Base-by-base conservation (phyloP, 768 basidiomycete genomes). In the Sarcomyxa edulis region DNA sequence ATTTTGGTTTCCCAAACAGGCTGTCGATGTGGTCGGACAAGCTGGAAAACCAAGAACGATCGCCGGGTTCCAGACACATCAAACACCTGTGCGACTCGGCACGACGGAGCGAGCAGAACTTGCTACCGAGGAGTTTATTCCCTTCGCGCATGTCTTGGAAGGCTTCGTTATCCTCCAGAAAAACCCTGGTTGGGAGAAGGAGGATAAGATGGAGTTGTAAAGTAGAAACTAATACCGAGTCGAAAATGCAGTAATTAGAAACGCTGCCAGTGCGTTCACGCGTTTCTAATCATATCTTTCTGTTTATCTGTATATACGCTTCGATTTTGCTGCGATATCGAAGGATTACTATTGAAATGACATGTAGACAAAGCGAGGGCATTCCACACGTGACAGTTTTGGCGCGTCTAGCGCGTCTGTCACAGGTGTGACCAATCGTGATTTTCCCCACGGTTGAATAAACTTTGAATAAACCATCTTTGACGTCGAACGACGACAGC, bases 21-120 rank as follows among this genome's bases (percentile, higher is more conserved):
- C 96, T 4, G 84, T 98, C 48, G 95, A 99, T 53, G 91, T 96
- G 34, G 89, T 99, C 33, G 96, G 95, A 11, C 89, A 97, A 64
- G 96, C 96, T 0, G 96, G 96, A 28, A 98, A 97, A 60, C 90
- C 96, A 45, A 74, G 91, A 44, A 93, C 92, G 35, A 96, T 96
- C 48, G 92, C 90, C 18, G 92, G 92, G 26, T 98, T 99, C 88
- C 95, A 97, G 63, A 99, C 96, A 11, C 93, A 98, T 63, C 81
- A 88, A 54, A 92, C 96, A 31, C 96, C 95, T 1, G 96, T 99
- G 35, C 84, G 96, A 34, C 63, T 99, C 46, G 95, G 88, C 5
- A 94, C 92, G 43, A 92, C 84, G 2, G 96, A 98, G 58, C 73
- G 96, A 30, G 92, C 89, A 5, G 96, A 98, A 66, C 66, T 98